Base-by-base conservation (phyloP, 176 grass and related monocot genomes). In the Elymus sibiricus region DNA sequence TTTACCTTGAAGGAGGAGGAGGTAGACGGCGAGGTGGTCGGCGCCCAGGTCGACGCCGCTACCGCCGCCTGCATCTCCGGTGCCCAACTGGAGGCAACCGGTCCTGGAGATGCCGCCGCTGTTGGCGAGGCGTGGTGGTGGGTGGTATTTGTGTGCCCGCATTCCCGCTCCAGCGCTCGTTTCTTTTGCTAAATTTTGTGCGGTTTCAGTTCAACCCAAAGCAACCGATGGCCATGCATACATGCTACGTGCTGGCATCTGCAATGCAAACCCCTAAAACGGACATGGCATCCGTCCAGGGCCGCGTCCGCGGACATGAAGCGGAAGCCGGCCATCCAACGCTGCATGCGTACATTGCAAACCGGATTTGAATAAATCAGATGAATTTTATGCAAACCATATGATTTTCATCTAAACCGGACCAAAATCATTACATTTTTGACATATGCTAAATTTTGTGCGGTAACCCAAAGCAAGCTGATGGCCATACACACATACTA, bases 1-100 rank as follows among this genome's bases (percentile, higher is more conserved):
- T 7, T 56, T 31, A 88, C 87, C 87, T 40, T 88, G 81, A 11
- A 84, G 66, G 46, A 74, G 71, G 71, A 70, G 72, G 74, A 60
- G 73, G 62, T 25, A 6, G 66, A 60, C 3, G 72, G 43, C 19
- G 40, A 59, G 24, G 67, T 53, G 70, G 78, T 28, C 80, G 51
- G 26, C 22, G 64, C 16, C 14, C 4, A 46, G 5, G 28, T 15
- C 73, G n/a, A 0, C 22, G 74, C 38, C 79, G 34, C 17, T 16
- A 34, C 15, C 62, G 49, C 28, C 67, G 29, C 43, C 87, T 53
- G 24, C 86, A 83, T 88, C 79, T 34, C 87, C 81, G 72, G 35
- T 11, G 67, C n/a, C 43, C 42, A 42, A 64, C n/a, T 82, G 78
- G 85, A 74, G 76, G 31, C 78, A 79, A 87, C 28, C 78, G 69